Evolutionary conservation across 805 yeast genomes (phyloP).

Genomic region (Metschnikowia henanensis): DNA sequence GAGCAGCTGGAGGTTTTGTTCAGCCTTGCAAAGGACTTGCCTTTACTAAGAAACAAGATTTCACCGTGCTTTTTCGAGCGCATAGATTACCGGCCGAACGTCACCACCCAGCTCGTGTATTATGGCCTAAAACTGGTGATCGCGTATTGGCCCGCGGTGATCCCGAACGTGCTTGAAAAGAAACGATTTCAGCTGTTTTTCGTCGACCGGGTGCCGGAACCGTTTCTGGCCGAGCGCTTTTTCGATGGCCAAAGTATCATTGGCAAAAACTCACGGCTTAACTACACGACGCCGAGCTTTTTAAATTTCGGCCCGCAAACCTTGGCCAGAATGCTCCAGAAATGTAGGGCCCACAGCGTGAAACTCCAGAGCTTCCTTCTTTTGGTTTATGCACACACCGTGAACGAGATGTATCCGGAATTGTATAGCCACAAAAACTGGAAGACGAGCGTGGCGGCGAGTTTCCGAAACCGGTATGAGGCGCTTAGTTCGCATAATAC

Average conservation of each 20-base stretch:
- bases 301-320: conserved; percentile 4
- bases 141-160: conserved; percentile 8
- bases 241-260: conserved; percentile 9
- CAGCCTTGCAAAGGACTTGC: conserved; percentile 6
- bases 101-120: conserved; percentile 2
- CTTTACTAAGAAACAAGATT: conserved; percentile 7
- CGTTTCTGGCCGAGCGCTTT: conserved; percentile 7
- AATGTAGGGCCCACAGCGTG: conserved; percentile 8
- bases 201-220: conserved; percentile 7
- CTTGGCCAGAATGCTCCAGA: conserved; percentile 1
- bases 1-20: conserved; percentile 2
- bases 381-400: conserved; percentile 10
- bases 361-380: conserved; percentile 7
- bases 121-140: conserved; percentile 1
- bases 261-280: conserved; percentile 8
- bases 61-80: conserved; percentile 6
- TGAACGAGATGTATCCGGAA: conserved; percentile 8
- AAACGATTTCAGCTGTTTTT: conserved; percentile 11
- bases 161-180: conserved; percentile 10
- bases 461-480: conserved; percentile 8
- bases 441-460: conserved; percentile 10
- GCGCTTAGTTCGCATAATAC: conserved; percentile 8
- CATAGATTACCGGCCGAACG: conserved; percentile 7
- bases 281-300: conserved; percentile 1
- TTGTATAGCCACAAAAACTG: conserved; percentile 7